phyloP scores from a whole-genome alignment of 192 early-diverging fungal species.

The Coemansia sp. region DNA sequence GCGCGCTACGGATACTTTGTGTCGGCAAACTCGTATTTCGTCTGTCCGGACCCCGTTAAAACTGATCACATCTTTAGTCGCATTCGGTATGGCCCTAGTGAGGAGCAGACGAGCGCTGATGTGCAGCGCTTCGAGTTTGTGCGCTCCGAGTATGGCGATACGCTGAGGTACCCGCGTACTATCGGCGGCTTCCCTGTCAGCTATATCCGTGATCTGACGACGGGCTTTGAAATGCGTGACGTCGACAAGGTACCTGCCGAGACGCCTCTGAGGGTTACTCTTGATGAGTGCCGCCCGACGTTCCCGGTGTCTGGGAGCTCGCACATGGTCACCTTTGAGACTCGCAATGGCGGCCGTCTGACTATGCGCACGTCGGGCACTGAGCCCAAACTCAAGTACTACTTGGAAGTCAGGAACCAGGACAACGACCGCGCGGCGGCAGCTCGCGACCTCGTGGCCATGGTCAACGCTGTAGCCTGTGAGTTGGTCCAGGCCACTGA shows the following conservation, averaged over 20 bases:
- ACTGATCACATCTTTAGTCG: conserved; percentile 76
- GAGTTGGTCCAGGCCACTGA: conserved; percentile 45
- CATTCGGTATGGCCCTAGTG: conserved; percentile 78
- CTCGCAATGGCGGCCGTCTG: conserved; percentile 68
- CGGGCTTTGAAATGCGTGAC: conserved; percentile 77
- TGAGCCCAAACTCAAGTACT: conserved; percentile 93
- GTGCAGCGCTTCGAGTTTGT: conserved; percentile 27
- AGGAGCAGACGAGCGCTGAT: conserved; percentile 4
- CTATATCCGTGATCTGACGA: conserved; percentile 84
- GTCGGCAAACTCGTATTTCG: conserved; percentile 87
- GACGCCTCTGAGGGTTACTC: neutral
- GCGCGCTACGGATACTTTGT: conserved; percentile 81
- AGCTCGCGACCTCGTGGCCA: conserved; percentile 54
- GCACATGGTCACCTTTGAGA: conserved; percentile 92
- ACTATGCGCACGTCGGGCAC: conserved; percentile 79
- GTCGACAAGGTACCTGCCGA: conserved; percentile 34
- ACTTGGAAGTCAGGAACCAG: conserved; percentile 63
- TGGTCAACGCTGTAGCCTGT: conserved; percentile 56
- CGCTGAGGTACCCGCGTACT: conserved; percentile 70
- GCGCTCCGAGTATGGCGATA: conserved; percentile 21
- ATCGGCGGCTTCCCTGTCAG: conserved; percentile 71
- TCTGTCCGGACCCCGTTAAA: conserved; percentile 73
- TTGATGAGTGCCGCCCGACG: conserved; percentile 58
- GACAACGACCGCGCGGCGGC: conserved; percentile 52
- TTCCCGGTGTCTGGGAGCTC: conserved; percentile 76